Evolutionary conservation across 2,329 filamentous ascomycete genomes (phyloP), one percentile per base, ranked within the genome.

Genomic region (Colletotrichum lentis): DNA sequence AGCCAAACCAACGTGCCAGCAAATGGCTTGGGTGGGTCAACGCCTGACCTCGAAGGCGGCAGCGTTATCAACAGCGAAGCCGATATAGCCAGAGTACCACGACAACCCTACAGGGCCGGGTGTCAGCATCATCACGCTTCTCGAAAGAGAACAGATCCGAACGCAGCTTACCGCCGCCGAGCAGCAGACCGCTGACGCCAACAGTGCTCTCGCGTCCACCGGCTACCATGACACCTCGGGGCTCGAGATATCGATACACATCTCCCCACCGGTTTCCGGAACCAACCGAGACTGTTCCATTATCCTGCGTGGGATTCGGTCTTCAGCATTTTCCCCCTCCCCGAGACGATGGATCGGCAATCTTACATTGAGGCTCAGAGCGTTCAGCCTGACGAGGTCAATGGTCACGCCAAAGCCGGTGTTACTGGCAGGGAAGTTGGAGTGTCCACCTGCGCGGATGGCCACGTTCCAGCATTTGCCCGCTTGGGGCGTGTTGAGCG

Each of bases 41-140:
- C 3, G 18, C 14, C n/a, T 54, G 44, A 43, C 62, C 12, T 60
- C 55, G n/a, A 53, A 65, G 10, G 53, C 20, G 41, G 74, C 70
- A 16, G 83, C 76, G 43, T 77, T 81, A 70, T 84, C 83, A 59
- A 79, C 80, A 8, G 74, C 78, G 44, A 79, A 80, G 0, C 62
- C 64, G 3, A 47, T 14, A 1, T 57, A 18, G 3, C 64, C 64
- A 44, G 64, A 67, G 8, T 63, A 55, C 57, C 71, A 72, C n/a
- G 73, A 70, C 37, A 68, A 73, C 2, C 74, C 74, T 62, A n/a
- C 16, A 3, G 20, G 22, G 8, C 18, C 0, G 44, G 0, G 1
- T 31, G 39, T 62, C 1, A 62, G 47, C 3, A 14, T 1, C 3
- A 0, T n/a, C n/a, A n/a, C 6, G 10, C 10, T 16, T 6, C 1